A percentile compares a stretch with the other conserved stretches of the same genome.
Evolutionary conservation across 352 stramenopile species (phyloP).

Genomic region (Globisporangium nagaii): DNA sequence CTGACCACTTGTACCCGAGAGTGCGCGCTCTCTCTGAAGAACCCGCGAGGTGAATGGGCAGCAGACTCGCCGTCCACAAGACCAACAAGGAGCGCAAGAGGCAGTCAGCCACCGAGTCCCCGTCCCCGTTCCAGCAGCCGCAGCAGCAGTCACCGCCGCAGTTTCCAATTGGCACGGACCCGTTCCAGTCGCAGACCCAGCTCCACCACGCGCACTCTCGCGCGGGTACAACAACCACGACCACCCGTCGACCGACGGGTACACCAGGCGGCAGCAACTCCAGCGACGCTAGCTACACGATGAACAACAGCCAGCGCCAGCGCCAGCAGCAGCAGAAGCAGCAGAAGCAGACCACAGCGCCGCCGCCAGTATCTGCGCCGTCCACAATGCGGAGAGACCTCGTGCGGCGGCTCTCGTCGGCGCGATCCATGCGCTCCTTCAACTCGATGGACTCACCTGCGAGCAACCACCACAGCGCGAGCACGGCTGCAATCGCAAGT

Average conservation of each 20-base stretch:
- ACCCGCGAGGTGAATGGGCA: background rate
- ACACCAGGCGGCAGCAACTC: background rate
- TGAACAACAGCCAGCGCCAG: background rate
- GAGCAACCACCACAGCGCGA: background rate
- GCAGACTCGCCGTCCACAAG: slow-evolving; percentile 1
- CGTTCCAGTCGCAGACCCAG: background rate
- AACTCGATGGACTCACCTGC: slow-evolving; percentile 5
- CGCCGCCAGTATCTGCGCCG: background rate
- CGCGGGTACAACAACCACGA: background rate
- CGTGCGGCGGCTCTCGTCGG: slow-evolving; percentile 10
- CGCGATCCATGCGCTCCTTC: slow-evolving; percentile 7
- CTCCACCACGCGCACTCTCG: background rate
- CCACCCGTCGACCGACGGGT: background rate
- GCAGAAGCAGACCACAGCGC: background rate
- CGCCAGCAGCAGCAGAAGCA: background rate
- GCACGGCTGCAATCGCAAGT: background rate
- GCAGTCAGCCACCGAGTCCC: background rate
- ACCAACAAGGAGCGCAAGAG: background rate
- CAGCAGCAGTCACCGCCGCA: slow-evolving; percentile 1
- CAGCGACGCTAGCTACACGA: background rate
- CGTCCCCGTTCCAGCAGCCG: slow-evolving; percentile 4
- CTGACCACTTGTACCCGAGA: background rate
- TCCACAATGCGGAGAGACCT: background rate
- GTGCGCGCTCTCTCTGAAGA: slow-evolving; percentile 1
- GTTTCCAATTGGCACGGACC: slow-evolving; percentile 6